phyloP scores from a whole-genome alignment of 2,329 filamentous ascomycete genomes.

The Ceratocystiopsis minuta region DNA sequence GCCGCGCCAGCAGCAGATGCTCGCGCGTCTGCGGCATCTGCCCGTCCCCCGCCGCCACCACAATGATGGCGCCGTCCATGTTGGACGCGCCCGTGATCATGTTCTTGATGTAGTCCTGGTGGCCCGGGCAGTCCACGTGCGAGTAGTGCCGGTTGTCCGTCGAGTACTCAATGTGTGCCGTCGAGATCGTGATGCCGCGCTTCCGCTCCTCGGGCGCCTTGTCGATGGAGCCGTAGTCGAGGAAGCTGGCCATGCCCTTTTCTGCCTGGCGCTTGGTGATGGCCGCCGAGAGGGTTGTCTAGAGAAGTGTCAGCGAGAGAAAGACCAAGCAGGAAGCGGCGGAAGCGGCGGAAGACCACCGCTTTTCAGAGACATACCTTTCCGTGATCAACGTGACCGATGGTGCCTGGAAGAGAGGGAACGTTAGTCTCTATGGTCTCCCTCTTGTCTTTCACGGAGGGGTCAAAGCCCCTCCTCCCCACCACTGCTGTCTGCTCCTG shows the following conservation, averaged over 20 bases:
- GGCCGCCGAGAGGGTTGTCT: slow-evolving; percentile 90
- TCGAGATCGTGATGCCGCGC: slow-evolving; percentile 98
- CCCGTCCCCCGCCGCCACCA: slow-evolving; percentile 93
- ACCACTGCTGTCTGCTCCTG: not conserved
- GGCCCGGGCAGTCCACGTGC: slow-evolving; percentile 98
- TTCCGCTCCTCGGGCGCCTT: slow-evolving; percentile 99
- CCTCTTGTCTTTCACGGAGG: no score
- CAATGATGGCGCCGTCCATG: slow-evolving; percentile 98
- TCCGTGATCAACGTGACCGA: slow-evolving; percentile 98
- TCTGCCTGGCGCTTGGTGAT: slow-evolving; percentile 97
- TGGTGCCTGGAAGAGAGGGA: slow-evolving; percentile 51
- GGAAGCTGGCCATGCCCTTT: slow-evolving; percentile 84
- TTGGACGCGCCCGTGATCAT: slow-evolving; percentile 99
- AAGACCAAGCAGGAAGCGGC: not conserved
- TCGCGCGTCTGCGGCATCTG: slow-evolving; percentile 99
- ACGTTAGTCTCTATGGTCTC: not conserved
- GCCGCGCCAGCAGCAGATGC: slow-evolving; percentile 90
- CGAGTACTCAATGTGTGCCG: slow-evolving; percentile 94
- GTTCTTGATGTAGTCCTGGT: slow-evolving; percentile 99
- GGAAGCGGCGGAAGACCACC: no score
- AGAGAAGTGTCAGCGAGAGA: not conserved
- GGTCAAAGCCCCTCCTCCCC: not conserved
- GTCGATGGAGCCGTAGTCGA: slow-evolving; percentile 96
- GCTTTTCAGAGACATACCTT: slow-evolving; percentile 44
- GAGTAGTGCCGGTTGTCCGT: slow-evolving; percentile 93